A percentile compares a stretch with the other conserved stretches of the same genome.
phyloP scores from a whole-genome alignment of 352 stramenopile species.

The Halophytophthora batemanensis region DNA sequence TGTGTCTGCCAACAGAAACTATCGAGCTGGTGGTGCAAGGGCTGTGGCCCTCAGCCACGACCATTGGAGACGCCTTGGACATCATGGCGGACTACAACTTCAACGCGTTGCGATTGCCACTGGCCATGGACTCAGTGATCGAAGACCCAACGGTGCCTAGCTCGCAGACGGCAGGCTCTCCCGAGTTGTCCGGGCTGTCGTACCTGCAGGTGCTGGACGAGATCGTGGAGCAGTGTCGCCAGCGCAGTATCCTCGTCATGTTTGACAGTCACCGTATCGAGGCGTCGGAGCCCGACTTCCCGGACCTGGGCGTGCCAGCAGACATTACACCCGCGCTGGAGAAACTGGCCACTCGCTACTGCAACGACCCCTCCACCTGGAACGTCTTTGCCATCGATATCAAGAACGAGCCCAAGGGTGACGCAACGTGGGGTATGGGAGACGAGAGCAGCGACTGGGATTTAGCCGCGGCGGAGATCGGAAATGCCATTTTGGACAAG shows the following conservation, averaged over 20 bases:
- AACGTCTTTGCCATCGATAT: constrained; percentile 77
- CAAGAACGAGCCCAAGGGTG: constrained; percentile 78
- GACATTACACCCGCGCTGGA: constrained; percentile 58
- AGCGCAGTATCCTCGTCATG: constrained; percentile 68
- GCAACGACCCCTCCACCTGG: constrained; percentile 53
- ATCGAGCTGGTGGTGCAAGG: constrained; percentile 61
- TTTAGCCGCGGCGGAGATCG: constrained; percentile 55
- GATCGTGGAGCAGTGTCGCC: constrained; percentile 48
- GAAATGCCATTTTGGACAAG: constrained; percentile 61
- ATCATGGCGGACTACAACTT: constrained; percentile 45
- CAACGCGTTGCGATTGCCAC: constrained; percentile 56
- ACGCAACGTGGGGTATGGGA: constrained; percentile 59
- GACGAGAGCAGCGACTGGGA: constrained; percentile 65
- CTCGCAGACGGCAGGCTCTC: constrained; percentile 42
- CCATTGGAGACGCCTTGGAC: constrained; percentile 45
- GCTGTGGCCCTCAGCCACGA: constrained; percentile 64
- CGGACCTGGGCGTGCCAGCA: constrained; percentile 44
- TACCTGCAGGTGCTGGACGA: constrained; percentile 64
- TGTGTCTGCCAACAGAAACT: too few relatives aligned
- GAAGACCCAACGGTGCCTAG: constrained; percentile 39
- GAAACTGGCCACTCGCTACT: constrained; percentile 59
- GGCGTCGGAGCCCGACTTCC: constrained; percentile 54
- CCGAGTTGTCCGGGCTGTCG: constrained; percentile 40
- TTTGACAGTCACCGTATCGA: constrained; percentile 67
- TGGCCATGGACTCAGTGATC: constrained; percentile 67